phyloP scores from a whole-genome alignment of 257 asterid genomes.

The Osmanthus fragrans region DNA sequence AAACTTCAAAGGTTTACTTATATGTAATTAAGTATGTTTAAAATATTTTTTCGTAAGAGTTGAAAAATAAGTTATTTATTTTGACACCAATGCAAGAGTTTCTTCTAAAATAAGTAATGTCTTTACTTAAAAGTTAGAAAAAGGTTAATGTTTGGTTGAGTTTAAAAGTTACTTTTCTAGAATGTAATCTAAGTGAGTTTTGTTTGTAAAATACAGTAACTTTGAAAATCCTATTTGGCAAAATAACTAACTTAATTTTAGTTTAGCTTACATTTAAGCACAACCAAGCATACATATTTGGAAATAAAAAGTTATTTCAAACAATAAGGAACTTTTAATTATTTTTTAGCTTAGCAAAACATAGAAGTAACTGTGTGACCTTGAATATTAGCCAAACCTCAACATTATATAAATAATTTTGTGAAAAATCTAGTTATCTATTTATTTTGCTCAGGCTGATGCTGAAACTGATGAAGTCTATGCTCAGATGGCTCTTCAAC shows the following conservation, averaged over 20 bases:
- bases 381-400: neutral
- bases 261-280: neutral
- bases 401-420: neutral
- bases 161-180: neutral
- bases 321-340: too few relatives aligned
- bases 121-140: too few relatives aligned
- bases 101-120: too few relatives aligned
- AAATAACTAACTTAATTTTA: too few relatives aligned
- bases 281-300: neutral
- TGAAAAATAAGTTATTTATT: too few relatives aligned
- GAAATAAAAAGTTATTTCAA: neutral
- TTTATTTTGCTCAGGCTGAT: constrained; percentile 66
- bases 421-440: neutral
- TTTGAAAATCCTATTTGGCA: neutral
- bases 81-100: too few relatives aligned
- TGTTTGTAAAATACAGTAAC: neutral
- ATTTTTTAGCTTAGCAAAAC: too few relatives aligned
- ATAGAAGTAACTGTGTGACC: neutral
- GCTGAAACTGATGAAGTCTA: constrained; percentile 94
- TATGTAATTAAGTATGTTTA: too few relatives aligned
- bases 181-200: neutral
- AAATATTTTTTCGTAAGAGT: too few relatives aligned
- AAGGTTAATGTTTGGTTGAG: neutral
- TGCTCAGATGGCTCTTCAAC: constrained; percentile 98
- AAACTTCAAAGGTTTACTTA: too few relatives aligned